Evolutionary conservation across 2,329 filamentous ascomycete species (phyloP), one percentile per base, ranked within the genome.

Genomic region (Zymoseptoria tritici): DNA sequence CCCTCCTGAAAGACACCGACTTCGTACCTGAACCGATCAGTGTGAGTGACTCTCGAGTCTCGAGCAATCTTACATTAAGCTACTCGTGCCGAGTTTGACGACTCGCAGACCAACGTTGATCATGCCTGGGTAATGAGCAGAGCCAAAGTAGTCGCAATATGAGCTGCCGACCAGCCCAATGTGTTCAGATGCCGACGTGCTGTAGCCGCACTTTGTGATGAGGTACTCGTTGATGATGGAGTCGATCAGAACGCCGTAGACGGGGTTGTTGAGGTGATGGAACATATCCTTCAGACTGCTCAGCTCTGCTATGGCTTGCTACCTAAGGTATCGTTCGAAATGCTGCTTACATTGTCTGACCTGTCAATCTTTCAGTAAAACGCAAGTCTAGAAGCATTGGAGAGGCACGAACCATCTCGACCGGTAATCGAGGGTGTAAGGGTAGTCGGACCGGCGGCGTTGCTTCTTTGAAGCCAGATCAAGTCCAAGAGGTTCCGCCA

Each of bases 181-280:
- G 67, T 92, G 86, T 1, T 83, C 73, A 1, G 88, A 88, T 3
- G 81, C 82, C 5, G 84, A 83, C 4, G 90, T 91, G 64, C 87
- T 77, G 55, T 94, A 83, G 11, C 83, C 83, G 74, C 90, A 95
- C 69, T 89, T 80, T 56, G 87, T 80, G 62, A 96, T 91, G 19
- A 97, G 83, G 74, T 94, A 97, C 54, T 87, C 83, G 75, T 97
- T 97, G 72, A 96, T 85, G 60, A 96, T 84, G 1, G 90, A 92
- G 77, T 97, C 93, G 74, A 96, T 71, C 5, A 73, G 60, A 4
- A 72, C 68, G 51, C 67, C 69, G 55, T 73, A 73, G 58, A 71
- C 67, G 0, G 71, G 94, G 59, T 85, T 87, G 58, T 72, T 69
- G 49, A 65, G 68, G 73, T 97, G 93, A 62, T 90, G 83, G 75